These are phyloP conservation scores for Candida alai DNA, from an alignment of 805 yeast genomes.

Conservation along the genomic window DNA sequence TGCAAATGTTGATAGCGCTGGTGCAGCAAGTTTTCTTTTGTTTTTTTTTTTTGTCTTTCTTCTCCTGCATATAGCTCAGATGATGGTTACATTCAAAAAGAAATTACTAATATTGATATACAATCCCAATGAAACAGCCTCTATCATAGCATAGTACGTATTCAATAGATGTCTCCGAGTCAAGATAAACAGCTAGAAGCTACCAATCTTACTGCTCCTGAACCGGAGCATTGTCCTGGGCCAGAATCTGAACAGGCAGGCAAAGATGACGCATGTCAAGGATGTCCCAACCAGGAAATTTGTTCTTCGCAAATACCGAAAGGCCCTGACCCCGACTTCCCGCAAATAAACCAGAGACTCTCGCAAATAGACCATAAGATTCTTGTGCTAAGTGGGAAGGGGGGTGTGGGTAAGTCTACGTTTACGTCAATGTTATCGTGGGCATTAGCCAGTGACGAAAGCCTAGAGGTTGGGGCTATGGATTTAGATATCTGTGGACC, in stretches of 20 bases:
- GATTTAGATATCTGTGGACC: slow-evolving; percentile 98
- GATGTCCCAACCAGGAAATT: slow-evolving; percentile 90
- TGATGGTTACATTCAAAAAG: not conserved
- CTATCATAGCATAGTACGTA: not conserved
- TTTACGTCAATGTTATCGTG: slow-evolving; percentile 94
- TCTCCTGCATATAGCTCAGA: slow-evolving; percentile 1
- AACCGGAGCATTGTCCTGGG: slow-evolving; percentile 98
- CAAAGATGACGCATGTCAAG: slow-evolving; percentile 86
- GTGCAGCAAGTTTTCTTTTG: too few relatives aligned
- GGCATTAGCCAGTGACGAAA: slow-evolving; percentile 83
- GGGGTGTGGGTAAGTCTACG: slow-evolving; percentile 98
- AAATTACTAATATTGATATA: not conserved
- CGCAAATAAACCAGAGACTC: slow-evolving; percentile 65
- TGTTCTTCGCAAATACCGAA: slow-evolving; percentile 81
- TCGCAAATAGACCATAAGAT: slow-evolving; percentile 71
- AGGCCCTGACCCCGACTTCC: slow-evolving; percentile 94
- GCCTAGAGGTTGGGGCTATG: slow-evolving; percentile 90
- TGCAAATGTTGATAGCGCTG: too few relatives aligned
- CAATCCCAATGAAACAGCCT: too few relatives aligned
- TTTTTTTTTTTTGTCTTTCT: too few relatives aligned
- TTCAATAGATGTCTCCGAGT: slow-evolving; percentile 21
- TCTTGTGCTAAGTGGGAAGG: slow-evolving; percentile 74
- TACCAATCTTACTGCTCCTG: slow-evolving; percentile 51
- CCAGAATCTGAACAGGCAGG: slow-evolving; percentile 95
- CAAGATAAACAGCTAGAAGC: slow-evolving; percentile 8